A percentile compares a stretch with the other conserved stretches of the same genome.
phyloP scores from a whole-genome alignment of 1,284 basidiomycete genomes.

The Porodaedalea pini region DNA sequence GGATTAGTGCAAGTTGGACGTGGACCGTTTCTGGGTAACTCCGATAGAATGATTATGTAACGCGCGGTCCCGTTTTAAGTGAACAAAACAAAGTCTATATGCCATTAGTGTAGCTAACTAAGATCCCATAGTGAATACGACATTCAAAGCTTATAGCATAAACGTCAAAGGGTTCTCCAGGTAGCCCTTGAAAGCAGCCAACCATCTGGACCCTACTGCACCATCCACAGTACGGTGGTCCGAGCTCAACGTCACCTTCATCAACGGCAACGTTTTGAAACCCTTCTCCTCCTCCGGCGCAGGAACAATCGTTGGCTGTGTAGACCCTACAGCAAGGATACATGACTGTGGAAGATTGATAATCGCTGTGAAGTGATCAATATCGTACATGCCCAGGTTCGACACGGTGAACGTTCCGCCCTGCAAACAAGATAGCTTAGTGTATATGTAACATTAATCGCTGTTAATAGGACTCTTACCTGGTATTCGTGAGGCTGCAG shows the following conservation, averaged over 20 bases:
- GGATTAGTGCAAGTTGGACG: not conserved
- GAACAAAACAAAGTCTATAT: slow-evolving; percentile 11
- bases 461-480: slow-evolving; percentile 37
- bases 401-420: slow-evolving; percentile 99
- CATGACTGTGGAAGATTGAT: slow-evolving; percentile 99
- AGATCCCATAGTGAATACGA: slow-evolving; percentile 1
- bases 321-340: slow-evolving; percentile 93
- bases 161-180: slow-evolving; percentile 95
- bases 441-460: not conserved
- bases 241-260: slow-evolving; percentile 95
- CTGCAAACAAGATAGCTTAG: slow-evolving; percentile 35
- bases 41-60: slow-evolving; percentile 3
- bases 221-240: slow-evolving; percentile 97
- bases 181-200: slow-evolving; percentile 94
- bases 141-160: slow-evolving; percentile 62
- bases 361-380: slow-evolving; percentile 96
- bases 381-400: slow-evolving; percentile 98
- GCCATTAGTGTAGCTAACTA: slow-evolving; percentile 17
- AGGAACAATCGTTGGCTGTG: slow-evolving; percentile 83
- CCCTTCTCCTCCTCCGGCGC: slow-evolving; percentile 88
- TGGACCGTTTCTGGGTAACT: not conserved
- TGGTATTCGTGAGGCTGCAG: slow-evolving; percentile 96
- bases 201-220: slow-evolving; percentile 86
- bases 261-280: slow-evolving; percentile 87
- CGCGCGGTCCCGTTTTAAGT: not conserved